Conservation (phyloP, 2,329 filamentous ascomycete species). For the Diaporthe citrichinensis region DNA sequence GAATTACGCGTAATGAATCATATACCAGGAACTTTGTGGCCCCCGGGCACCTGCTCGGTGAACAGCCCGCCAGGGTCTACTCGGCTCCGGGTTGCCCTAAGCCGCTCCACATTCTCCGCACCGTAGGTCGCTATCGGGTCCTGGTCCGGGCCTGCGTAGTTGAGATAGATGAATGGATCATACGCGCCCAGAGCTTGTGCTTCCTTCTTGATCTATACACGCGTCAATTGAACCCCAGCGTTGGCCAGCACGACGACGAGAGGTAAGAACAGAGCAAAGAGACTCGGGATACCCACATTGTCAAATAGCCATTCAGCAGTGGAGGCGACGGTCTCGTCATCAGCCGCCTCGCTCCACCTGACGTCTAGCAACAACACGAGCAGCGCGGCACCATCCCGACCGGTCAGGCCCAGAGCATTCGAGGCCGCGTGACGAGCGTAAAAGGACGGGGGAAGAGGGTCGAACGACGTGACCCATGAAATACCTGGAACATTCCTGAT, state of each 20-base stretch:
- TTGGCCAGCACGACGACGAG: neutral
- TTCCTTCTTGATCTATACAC: neutral
- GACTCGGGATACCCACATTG: neutral
- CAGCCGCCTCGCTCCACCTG: conserved; percentile 3
- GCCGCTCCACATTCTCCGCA: conserved; percentile 3
- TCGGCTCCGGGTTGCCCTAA: conserved; percentile 8
- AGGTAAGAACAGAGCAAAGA: neutral
- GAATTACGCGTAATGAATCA: neutral
- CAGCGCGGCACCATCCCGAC: neutral
- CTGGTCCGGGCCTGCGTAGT: conserved; percentile 39
- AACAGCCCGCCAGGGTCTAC: conserved; percentile 34
- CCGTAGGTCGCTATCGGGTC: conserved; percentile 37
- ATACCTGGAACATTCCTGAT: conserved; percentile 16
- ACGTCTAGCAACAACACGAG: conserved; percentile 14
- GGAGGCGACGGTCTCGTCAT: neutral
- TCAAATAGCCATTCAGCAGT: conserved; percentile 1
- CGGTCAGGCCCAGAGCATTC: conserved; percentile 7
- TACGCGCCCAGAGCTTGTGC: neutral
- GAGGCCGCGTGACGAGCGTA: conserved; percentile 17
- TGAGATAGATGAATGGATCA: conserved; percentile 33
- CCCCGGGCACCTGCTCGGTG: conserved; percentile 29
- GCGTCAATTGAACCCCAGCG: neutral
- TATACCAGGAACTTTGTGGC: conserved; percentile 6
- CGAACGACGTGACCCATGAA: conserved; percentile 13
- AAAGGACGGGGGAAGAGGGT: conserved; percentile 31